Evolutionary conservation across 2,329 filamentous ascomycete genomes (phyloP).

Genomic region (Dactylonectria macrodidyma): DNA sequence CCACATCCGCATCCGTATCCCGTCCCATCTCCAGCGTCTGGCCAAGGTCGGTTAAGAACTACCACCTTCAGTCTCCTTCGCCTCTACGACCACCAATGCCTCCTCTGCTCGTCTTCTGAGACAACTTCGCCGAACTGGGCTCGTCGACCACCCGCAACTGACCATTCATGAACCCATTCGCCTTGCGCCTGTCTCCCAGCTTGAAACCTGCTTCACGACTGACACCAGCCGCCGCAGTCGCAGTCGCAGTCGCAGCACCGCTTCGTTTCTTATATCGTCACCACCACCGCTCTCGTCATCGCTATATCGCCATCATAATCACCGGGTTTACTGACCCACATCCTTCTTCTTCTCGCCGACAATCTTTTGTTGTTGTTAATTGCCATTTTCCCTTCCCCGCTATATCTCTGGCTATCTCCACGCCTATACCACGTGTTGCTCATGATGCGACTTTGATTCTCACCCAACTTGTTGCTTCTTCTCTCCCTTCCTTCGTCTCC

Average conservation of each 20-base stretch:
- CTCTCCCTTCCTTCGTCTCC: conserved; percentile 11
- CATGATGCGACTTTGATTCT: conserved; percentile 47
- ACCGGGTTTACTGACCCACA: not conserved
- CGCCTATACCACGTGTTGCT: conserved; percentile 18
- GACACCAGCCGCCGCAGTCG: not conserved
- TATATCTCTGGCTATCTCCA: conserved; percentile 26
- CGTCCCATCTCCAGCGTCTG: conserved; percentile 43
- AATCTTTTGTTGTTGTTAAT: not conserved
- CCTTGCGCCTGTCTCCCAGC: conserved; percentile 9
- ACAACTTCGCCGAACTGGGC: conserved; percentile 20
- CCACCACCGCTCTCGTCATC: not conserved
- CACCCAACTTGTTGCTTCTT: conserved; percentile 17
- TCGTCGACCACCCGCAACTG: conserved; percentile 24
- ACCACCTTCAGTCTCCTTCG: conserved; percentile 39
- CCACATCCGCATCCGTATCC: conserved; percentile 33
- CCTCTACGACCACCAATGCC: conserved; percentile 34
- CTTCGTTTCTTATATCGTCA: not conserved
- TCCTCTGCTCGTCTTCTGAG: conserved; percentile 30
- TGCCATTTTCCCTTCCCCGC: conserved; percentile 15
- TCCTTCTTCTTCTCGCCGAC: not conserved
- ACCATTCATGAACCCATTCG: conserved; percentile 2
- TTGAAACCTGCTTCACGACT: conserved; percentile 1
- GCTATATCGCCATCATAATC: not conserved
- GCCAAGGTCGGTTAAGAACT: conserved; percentile 41
- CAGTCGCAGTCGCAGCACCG: not conserved